phyloP scores from a whole-genome alignment of 73 alveolate genomes.

The Paramecium bursaria region DNA sequence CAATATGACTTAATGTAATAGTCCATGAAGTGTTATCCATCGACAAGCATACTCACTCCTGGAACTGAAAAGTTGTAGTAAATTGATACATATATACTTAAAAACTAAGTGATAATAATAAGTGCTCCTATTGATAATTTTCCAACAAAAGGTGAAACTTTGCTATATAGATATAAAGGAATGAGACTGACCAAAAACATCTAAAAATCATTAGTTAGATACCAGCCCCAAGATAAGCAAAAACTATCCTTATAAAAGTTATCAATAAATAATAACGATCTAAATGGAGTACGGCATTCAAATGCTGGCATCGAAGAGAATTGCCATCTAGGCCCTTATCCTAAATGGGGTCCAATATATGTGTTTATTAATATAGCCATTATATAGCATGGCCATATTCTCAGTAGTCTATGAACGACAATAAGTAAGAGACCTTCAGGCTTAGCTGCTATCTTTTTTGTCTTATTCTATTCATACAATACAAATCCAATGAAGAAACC shows the following conservation, averaged over 20 bases:
- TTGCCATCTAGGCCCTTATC: conserved; percentile 19
- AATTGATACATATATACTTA: neutral
- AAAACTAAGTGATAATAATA: neutral
- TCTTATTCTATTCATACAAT: neutral
- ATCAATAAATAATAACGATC: conserved; percentile 20
- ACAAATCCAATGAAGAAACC: conserved; percentile 57
- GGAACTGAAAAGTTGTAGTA: neutral
- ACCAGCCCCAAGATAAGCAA: conserved; percentile 15
- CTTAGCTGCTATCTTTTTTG: neutral
- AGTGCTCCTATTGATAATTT: too few species aligned
- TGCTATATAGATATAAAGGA: neutral
- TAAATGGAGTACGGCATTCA: neutral
- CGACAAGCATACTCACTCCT: neutral
- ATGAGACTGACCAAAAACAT: neutral
- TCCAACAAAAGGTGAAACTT: neutral
- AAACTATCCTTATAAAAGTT: conserved; percentile 2
- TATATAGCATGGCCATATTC: conserved; percentile 33
- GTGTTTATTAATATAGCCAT: conserved; percentile 15
- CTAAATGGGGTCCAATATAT: conserved; percentile 6
- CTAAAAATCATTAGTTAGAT: neutral
- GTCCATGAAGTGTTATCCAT: too few species aligned
- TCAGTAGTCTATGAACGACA: conserved; percentile 7
- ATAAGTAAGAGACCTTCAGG: neutral
- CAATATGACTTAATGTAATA: neutral
- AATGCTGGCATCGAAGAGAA: neutral